Evolutionary conservation across 2,329 filamentous ascomycete genomes (phyloP).

Genomic region (Lecanicillium sp.): DNA sequence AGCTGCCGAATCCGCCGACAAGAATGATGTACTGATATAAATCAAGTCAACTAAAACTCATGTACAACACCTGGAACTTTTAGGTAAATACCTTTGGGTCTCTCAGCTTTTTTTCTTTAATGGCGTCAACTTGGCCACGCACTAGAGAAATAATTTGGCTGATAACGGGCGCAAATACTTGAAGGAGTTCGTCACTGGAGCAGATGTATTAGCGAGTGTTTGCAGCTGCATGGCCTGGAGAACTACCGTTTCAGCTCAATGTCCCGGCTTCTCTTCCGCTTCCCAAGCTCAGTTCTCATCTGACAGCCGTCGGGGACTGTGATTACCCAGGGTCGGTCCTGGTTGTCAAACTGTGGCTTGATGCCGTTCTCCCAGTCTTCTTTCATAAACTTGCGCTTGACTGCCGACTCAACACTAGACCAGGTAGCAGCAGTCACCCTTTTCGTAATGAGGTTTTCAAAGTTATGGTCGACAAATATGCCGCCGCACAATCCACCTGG

Average conservation of each 20-base stretch:
- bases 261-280: not conserved
- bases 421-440: conserved; percentile 18
- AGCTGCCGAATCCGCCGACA: conserved; percentile 34
- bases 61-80: not conserved
- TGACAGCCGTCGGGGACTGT: conserved; percentile 17
- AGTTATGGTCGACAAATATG: conserved; percentile 34
- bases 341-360: conserved; percentile 20
- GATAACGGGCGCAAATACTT: conserved; percentile 21
- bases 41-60: not conserved
- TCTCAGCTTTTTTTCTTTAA: not conserved
- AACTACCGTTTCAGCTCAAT: not conserved
- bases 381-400: conserved; percentile 13
- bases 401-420: not conserved
- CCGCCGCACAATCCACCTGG: conserved; percentile 35
- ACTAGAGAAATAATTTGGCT: conserved; percentile 21
- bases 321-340: conserved; percentile 15
- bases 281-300: not conserved
- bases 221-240: too few relatives aligned
- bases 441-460: conserved; percentile 23
- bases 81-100: not conserved
- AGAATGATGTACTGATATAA: conserved; percentile 30
- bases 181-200: conserved; percentile 20
- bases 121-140: conserved; percentile 16
- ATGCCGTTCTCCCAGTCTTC: conserved; percentile 23
- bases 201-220: not conserved